phyloP scores from a whole-genome alignment of 345 rosid genomes.

The Geranium rotundifolium region DNA sequence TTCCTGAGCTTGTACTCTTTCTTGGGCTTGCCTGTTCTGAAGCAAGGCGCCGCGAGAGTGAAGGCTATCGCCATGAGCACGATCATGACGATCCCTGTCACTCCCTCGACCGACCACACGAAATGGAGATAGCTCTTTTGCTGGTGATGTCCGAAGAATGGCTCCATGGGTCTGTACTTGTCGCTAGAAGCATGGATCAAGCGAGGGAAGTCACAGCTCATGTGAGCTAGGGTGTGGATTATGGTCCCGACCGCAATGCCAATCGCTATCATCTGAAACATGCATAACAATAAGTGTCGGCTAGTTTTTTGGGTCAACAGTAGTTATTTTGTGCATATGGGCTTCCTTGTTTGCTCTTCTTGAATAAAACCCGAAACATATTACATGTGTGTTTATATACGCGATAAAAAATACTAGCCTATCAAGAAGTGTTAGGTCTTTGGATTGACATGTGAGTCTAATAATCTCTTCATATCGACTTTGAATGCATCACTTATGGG shows the following conservation, averaged over 20 bases:
- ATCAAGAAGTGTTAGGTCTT: too few relatives aligned
- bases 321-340: too few relatives aligned
- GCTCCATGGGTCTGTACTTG: slow-evolving; percentile 38
- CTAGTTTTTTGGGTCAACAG: too few relatives aligned
- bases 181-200: slow-evolving; percentile 48
- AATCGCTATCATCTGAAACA: slow-evolving; percentile 33
- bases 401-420: too few relatives aligned
- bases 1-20: slow-evolving; percentile 42
- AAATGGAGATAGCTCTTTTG: slow-evolving; percentile 66
- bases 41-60: slow-evolving; percentile 81
- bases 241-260: slow-evolving; percentile 53
- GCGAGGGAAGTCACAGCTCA: slow-evolving; percentile 75
- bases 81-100: slow-evolving; percentile 67
- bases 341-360: too few relatives aligned
- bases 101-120: slow-evolving; percentile 63
- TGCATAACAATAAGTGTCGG: too few relatives aligned
- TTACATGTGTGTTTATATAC: too few relatives aligned
- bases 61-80: slow-evolving; percentile 71
- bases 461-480: too few relatives aligned
- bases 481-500: too few relatives aligned
- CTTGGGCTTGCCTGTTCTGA: slow-evolving; percentile 60
- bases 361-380: too few relatives aligned
- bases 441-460: too few relatives aligned
- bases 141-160: slow-evolving; percentile 46
- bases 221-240: slow-evolving; percentile 54